A percentile compares a stretch with the other conserved stretches of the same genome.
These are phyloP conservation scores for Fusarium pseudoanthophilum DNA, from an alignment of 2,329 filamentous ascomycete genomes.

Conservation along the genomic window DNA sequence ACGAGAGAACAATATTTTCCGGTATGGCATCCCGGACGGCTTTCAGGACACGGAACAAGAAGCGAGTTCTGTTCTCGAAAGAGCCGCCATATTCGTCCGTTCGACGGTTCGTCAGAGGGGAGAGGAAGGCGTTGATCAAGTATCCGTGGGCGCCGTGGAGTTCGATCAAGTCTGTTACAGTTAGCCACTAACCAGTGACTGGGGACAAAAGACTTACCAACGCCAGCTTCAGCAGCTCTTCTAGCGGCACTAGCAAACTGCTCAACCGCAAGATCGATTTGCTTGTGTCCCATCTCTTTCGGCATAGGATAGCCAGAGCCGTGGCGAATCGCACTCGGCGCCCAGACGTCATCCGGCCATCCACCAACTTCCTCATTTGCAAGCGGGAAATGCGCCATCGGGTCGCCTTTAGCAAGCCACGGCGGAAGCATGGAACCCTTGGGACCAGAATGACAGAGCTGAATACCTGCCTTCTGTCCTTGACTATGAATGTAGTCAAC, in stretches of 20 bases:
- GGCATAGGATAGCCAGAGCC: background rate
- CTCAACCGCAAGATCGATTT: background rate
- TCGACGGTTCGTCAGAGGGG: slow-evolving; percentile 46
- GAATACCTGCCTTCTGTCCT: background rate
- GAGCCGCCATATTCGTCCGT: slow-evolving; percentile 73
- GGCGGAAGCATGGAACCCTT: background rate
- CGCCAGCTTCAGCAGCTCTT: background rate
- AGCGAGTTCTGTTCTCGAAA: slow-evolving; percentile 70
- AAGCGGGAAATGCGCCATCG: background rate
- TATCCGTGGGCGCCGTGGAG: slow-evolving; percentile 1
- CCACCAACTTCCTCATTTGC: background rate
- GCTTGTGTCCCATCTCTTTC: accelerated
- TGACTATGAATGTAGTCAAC: background rate
- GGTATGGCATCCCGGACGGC: slow-evolving; percentile 65
- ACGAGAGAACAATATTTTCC: slow-evolving; percentile 63
- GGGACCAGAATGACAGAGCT: background rate
- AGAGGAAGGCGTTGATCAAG: background rate
- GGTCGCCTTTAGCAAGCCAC: background rate
- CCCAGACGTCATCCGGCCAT: background rate
- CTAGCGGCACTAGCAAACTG: background rate
- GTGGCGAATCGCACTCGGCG: background rate
- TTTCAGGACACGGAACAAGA: slow-evolving; percentile 64
- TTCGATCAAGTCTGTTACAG: background rate
- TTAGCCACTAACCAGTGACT: accelerated
- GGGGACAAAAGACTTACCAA: background rate